Evolutionary conservation across 202 grass and related monocot species (phyloP).

Genomic region (Setaria italica): DNA sequence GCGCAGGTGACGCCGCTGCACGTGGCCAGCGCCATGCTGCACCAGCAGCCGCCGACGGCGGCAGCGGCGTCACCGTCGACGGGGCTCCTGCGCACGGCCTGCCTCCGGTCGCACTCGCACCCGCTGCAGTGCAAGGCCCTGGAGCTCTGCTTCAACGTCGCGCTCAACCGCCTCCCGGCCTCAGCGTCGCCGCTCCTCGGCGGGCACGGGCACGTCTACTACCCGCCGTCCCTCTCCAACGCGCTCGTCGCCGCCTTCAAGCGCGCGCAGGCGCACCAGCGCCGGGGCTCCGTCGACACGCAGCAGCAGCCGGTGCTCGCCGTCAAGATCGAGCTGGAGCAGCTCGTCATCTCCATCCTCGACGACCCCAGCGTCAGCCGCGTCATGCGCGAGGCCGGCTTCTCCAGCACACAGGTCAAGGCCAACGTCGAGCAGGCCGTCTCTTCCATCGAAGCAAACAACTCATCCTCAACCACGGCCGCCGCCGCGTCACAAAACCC

Average conservation of each 20-base stretch:
- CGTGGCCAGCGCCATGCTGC: slow-evolving; percentile 84
- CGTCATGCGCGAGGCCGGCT: slow-evolving; percentile 90
- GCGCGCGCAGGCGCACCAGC: slow-evolving; percentile 85
- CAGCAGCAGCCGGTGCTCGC: slow-evolving; percentile 74
- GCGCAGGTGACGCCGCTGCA: slow-evolving; percentile 86
- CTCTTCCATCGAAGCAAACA: slow-evolving; percentile 37
- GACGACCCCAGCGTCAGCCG: slow-evolving; percentile 91
- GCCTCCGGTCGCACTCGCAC: slow-evolving; percentile 86
- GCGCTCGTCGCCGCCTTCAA: slow-evolving; percentile 89
- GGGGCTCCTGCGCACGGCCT: slow-evolving; percentile 72
- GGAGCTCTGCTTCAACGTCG: slow-evolving; percentile 97
- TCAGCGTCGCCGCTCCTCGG: slow-evolving; percentile 57
- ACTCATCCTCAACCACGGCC: neutral
- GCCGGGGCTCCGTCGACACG: slow-evolving; percentile 59
- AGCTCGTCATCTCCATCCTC: slow-evolving; percentile 91
- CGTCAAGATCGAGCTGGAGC: slow-evolving; percentile 90
- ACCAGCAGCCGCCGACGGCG: neutral
- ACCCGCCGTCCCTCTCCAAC: slow-evolving; percentile 78
- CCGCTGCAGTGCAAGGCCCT: slow-evolving; percentile 92
- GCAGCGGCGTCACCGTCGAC: slow-evolving; percentile 33
- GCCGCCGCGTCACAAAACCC: slow-evolving; percentile 22
- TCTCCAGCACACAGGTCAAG: slow-evolving; percentile 86
- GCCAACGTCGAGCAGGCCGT: slow-evolving; percentile 71
- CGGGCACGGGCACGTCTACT: slow-evolving; percentile 50
- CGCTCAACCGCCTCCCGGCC: slow-evolving; percentile 82